Evolutionary conservation across 805 yeast species (phyloP), one percentile per base, ranked within the genome.

Genomic region (Teunomyces stri): DNA sequence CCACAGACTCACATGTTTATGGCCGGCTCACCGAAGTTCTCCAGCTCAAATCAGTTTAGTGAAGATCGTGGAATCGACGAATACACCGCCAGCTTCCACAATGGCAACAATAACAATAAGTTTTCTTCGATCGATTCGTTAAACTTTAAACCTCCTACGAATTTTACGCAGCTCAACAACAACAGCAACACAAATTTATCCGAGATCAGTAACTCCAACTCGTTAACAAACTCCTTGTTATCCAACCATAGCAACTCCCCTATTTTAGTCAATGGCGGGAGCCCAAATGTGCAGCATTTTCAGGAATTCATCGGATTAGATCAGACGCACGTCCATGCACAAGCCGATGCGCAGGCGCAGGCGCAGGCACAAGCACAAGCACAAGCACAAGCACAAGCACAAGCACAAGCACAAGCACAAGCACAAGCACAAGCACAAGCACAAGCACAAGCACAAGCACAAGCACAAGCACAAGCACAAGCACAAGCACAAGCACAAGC

Each of bases 81-180:
- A 27, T 50, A 48, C 44, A 48, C 48, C 20, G 53, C 42, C 13
- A 12, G n/a, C 33, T 22, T 34, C 20, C 42, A 40, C 37, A 44
- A 22, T 45, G 44, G 33, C 47, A 44, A 16, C 49, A 50, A 38
- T 45, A 58, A 38, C 48, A 58, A 55, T 42, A 61, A 66, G 46
- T 68, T 69, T 51, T 66, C 70, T 40, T 67, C 71, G 45, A 64
- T 72, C 29, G 78, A 72, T 49, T 62, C 69, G 38, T 53, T 68
- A 47, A 57, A 55, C 42, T 72, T 71, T 52, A 67, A 64, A 44
- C 78, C 78, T 3, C 76, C 76, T 0, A 55, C 66, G 5, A 61
- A 56, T n/a, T 72, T 72, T 54, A 72, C 76, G 12, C 69, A 68
- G 46, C 58, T 72, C 51, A 65, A 64, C 52, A 72, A 72, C 53